These are phyloP conservation scores for Pinguiococcus pyrenoidosus DNA, from an alignment of 108 stramenopile genomes.

Conservation along the genomic window DNA sequence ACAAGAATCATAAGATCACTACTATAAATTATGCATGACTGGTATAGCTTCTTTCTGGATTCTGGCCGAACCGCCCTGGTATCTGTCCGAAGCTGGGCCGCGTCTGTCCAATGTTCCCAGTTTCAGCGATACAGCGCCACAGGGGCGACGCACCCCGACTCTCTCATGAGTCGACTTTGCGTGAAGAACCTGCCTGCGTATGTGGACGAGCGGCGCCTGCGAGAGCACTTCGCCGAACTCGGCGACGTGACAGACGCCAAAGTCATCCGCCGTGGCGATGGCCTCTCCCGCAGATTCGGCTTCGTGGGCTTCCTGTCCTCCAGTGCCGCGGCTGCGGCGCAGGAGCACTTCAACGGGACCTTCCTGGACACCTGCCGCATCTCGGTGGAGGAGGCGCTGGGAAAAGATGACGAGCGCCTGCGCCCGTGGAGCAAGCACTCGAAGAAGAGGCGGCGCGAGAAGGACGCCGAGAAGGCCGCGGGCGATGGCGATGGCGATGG, in stretches of 20 bases:
- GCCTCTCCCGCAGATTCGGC: slow-evolving; percentile 35
- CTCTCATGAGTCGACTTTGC: slow-evolving; percentile 26
- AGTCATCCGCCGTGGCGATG: slow-evolving; percentile 35
- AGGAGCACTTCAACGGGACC: slow-evolving; percentile 34
- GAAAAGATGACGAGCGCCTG: slow-evolving; percentile 17
- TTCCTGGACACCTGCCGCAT: slow-evolving; percentile 39
- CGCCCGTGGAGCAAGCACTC: slow-evolving; percentile 33
- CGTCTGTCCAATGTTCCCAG: too few species aligned
- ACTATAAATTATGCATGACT: too few species aligned
- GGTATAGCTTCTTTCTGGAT: too few species aligned
- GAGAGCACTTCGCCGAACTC: slow-evolving; percentile 28
- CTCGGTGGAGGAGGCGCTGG: slow-evolving; percentile 29
- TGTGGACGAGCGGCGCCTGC: slow-evolving; percentile 28
- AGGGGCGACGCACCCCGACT: neutral
- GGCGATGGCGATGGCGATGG: neutral
- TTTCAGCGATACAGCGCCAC: too few species aligned
- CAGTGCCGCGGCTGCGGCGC: too few species aligned
- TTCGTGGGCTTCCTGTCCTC: slow-evolving; percentile 51
- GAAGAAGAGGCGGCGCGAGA: slow-evolving; percentile 3
- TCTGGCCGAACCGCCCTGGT: too few species aligned
- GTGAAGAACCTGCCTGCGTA: slow-evolving; percentile 47
- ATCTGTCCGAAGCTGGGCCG: too few species aligned
- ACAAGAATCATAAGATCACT: too few species aligned
- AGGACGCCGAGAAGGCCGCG: neutral
- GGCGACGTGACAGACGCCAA: slow-evolving; percentile 41